phyloP scores from a whole-genome alignment of 345 rosid genomes.

The Carallia pectinifolia region DNA sequence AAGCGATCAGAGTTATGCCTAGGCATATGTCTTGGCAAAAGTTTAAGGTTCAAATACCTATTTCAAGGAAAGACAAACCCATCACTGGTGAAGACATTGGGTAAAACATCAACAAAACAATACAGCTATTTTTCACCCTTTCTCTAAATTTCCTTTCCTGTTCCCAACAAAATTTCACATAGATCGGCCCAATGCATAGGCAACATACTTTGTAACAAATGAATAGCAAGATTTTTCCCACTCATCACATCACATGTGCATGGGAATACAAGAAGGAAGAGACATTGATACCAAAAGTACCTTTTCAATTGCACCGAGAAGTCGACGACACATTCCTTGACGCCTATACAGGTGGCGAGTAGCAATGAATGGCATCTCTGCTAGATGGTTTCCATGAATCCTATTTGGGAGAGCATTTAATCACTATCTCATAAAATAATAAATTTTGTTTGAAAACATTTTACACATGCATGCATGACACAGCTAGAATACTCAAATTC shows the following conservation, averaged over 20 bases:
- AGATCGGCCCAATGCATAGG: neutral
- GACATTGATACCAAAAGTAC: constrained; percentile 42
- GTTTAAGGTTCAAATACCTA: too few relatives aligned
- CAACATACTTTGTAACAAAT: neutral
- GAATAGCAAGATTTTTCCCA: neutral
- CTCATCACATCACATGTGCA: constrained; percentile 4
- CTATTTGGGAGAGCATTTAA: constrained; percentile 30
- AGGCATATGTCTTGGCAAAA: too few relatives aligned
- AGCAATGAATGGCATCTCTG: constrained; percentile 99
- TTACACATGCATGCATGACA: too few relatives aligned
- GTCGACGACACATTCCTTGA: constrained; percentile 95
- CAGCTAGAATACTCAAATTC: too few relatives aligned
- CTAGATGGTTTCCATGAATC: constrained; percentile 76
- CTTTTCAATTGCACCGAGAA: constrained; percentile 74
- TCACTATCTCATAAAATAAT: too few relatives aligned
- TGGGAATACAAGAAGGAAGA: constrained; percentile 3
- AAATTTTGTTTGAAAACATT: too few relatives aligned
- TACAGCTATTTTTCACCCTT: too few relatives aligned
- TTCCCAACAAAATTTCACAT: neutral
- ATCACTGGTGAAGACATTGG: too few relatives aligned
- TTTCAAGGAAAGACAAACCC: too few relatives aligned
- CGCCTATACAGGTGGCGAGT: constrained; percentile 82
- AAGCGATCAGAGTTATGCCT: too few relatives aligned
- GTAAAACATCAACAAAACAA: too few relatives aligned
- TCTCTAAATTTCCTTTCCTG: too few relatives aligned